Conservation (phyloP, 2,329 filamentous ascomycete species). For the Tolypocladium cylindrosporum region DNA sequence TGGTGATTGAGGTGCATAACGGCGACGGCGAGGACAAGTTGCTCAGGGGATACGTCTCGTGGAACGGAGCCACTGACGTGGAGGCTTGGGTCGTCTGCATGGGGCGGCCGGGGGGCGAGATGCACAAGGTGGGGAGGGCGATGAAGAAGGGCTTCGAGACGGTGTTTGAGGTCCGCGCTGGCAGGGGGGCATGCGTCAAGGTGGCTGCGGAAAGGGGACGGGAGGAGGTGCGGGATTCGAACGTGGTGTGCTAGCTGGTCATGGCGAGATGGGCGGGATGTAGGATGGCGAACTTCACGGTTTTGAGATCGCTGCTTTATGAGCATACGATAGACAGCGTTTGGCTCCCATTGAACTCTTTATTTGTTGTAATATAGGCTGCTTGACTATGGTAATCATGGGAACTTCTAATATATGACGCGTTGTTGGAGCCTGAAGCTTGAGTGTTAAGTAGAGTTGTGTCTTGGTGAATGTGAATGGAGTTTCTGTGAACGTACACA, state of each 20-base stretch:
- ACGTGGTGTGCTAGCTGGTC: background rate
- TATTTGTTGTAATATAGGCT: background rate
- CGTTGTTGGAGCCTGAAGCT: too few species aligned
- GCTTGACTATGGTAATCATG: background rate
- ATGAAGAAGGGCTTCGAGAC: background rate
- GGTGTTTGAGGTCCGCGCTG: background rate
- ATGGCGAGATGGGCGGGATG: too few species aligned
- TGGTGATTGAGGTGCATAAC: background rate
- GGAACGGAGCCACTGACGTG: background rate
- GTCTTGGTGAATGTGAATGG: background rate
- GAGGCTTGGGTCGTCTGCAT: background rate
- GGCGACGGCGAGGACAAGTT: background rate
- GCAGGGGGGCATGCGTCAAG: background rate
- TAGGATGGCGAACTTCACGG: too few species aligned
- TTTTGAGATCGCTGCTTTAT: too few species aligned
- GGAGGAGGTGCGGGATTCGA: background rate
- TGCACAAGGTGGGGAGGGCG: background rate
- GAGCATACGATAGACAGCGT: background rate
- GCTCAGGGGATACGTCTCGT: background rate
- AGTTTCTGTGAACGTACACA: too few species aligned
- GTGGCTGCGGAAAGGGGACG: background rate
- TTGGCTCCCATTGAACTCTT: background rate
- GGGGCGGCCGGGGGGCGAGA: background rate
- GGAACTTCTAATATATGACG: too few species aligned
- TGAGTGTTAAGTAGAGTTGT: too few species aligned